Evolutionary conservation across 169 alveolate species (phyloP).

Genomic region (Cryptosporidium tyzzeri): DNA sequence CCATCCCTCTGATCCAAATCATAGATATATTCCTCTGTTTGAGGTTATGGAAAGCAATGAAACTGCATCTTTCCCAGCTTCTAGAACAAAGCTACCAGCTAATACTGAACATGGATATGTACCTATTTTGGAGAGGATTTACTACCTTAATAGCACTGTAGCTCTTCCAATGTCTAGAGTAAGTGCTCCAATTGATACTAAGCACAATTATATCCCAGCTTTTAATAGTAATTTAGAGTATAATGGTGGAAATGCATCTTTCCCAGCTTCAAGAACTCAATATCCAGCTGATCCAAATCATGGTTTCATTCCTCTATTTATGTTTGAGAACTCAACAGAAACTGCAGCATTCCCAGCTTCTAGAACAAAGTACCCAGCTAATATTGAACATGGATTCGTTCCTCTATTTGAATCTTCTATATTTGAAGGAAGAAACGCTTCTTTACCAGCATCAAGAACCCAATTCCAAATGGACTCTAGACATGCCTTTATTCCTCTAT

Average conservation of each 20-base stretch:
- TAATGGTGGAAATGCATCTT: background rate
- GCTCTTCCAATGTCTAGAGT: conserved; percentile 41
- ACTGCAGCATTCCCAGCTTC: conserved; percentile 31
- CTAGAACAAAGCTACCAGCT: conserved; percentile 11
- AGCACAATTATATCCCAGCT: conserved; percentile 22
- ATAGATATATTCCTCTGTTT: background rate
- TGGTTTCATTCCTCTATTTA: conserved; percentile 15
- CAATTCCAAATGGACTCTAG: background rate
- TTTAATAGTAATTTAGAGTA: background rate
- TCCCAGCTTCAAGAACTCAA: conserved; percentile 39
- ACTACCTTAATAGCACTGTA: background rate
- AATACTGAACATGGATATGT: conserved; percentile 4
- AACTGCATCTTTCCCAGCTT: conserved; percentile 40
- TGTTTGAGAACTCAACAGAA: background rate
- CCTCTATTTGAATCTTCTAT: background rate
- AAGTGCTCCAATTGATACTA: conserved; percentile 14
- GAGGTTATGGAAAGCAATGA: background rate
- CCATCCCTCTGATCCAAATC: conserved; percentile 24
- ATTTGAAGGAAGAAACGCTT: background rate
- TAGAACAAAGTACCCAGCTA: background rate
- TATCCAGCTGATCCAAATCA: conserved; percentile 51
- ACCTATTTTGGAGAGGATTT: background rate
- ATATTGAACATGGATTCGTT: conserved; percentile 24
- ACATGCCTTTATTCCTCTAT: conserved; percentile 13
- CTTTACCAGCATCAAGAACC: conserved; percentile 36